Conservation (phyloP, 345 rosid species). For the Pistacia integerrima region DNA sequence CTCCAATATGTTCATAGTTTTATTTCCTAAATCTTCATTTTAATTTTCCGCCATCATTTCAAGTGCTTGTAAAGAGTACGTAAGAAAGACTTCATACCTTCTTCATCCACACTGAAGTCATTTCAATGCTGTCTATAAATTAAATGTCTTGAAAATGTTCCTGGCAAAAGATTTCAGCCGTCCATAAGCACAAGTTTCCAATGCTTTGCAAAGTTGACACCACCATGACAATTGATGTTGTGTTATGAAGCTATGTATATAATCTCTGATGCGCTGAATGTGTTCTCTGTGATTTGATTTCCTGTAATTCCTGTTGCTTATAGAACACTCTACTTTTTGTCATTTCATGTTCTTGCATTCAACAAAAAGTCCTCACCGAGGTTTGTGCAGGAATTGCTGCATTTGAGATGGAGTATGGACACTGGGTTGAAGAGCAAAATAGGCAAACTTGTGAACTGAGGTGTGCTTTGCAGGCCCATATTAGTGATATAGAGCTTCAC, state of each 20-base stretch:
- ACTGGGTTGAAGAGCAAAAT: constrained; percentile 83
- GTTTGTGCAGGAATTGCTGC: constrained; percentile 56
- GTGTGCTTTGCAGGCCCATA: constrained; percentile 59
- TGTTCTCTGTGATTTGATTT: constrained; percentile 5
- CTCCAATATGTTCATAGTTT: not conserved
- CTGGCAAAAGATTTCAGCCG: not conserved
- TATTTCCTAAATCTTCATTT: not conserved
- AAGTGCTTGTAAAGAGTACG: not conserved
- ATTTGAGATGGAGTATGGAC: constrained; percentile 89
- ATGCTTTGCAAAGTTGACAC: not conserved
- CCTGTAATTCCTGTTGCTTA: not conserved
- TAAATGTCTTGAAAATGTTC: not conserved
- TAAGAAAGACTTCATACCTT: not conserved
- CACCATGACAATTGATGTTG: not conserved
- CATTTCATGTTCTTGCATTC: constrained; percentile 16
- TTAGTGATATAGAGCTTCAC: constrained; percentile 60
- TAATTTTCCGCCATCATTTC: not conserved
- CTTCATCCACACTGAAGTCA: not conserved
- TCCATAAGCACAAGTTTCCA: not conserved
- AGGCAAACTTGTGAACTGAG: constrained; percentile 62
- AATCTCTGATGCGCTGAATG: not conserved
- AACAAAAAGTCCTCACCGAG: constrained; percentile 7
- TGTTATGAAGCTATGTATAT: not conserved
- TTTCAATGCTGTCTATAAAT: not conserved
- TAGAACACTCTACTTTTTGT: not conserved